Conservation (phyloP, 129 eudicot species). For the Saussurea involucrata region DNA sequence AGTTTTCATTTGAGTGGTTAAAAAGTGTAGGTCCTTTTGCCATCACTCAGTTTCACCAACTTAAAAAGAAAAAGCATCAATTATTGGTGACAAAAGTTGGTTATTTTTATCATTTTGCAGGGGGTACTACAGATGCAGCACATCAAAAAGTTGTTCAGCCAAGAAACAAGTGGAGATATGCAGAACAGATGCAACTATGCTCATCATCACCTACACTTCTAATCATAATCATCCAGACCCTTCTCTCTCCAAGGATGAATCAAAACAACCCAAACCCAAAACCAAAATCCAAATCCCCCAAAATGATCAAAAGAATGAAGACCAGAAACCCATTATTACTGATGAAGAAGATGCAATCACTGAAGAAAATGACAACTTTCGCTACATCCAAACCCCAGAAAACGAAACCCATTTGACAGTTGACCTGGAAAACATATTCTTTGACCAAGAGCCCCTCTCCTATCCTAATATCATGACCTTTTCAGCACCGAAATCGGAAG, state of each 20-base stretch:
- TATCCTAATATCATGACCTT: constrained; percentile 43
- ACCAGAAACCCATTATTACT: constrained; percentile 11
- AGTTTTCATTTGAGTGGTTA: constrained; percentile 12
- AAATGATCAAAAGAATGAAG: constrained; percentile 13
- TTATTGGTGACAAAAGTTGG: constrained; percentile 12
- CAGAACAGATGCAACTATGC: constrained; percentile 69
- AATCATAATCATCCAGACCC: constrained; percentile 78
- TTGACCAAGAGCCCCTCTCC: constrained; percentile 47
- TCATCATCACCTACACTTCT: constrained; percentile 79
- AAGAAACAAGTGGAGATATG: constrained; percentile 90
- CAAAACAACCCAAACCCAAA: constrained; percentile 31
- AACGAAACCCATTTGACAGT: constrained; percentile 29
- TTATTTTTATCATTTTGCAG: constrained; percentile 36
- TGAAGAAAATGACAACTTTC: constrained; percentile 37
- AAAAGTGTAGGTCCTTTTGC: constrained; percentile 32
- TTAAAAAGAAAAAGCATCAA: constrained; percentile 14
- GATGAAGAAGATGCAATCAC: constrained; percentile 6
- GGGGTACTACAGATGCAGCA: constrained; percentile 93
- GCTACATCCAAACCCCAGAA: constrained; percentile 49
- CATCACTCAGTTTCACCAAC: constrained; percentile 10
- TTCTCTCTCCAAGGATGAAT: constrained; percentile 7
- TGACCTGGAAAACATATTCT: constrained; percentile 29
- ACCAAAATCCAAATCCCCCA: constrained; percentile 5
- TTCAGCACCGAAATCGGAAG: constrained; percentile 44
- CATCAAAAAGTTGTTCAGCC: constrained; percentile 86